Base-by-base conservation (phyloP, 306 rosid genomes). In the Urtica urens region DNA sequence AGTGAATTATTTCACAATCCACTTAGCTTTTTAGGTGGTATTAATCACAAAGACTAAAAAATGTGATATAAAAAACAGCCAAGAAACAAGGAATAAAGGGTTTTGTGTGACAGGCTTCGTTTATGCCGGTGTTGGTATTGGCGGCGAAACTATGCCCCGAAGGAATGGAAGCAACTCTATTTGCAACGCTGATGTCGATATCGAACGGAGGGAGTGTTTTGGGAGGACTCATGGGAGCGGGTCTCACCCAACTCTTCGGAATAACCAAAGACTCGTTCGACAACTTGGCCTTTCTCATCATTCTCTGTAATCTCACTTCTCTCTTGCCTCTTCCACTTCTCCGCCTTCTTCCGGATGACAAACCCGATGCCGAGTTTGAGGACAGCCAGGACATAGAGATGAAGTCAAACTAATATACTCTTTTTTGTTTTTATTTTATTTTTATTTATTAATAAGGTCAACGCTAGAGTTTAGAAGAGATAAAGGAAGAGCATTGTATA, bases 141-240 rank as follows among this genome's bases (percentile, higher is more conserved):
- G 93, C 97, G 17, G 97, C 97, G 54, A 90, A 64, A 59, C 62
- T 90, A 45, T 90, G 99, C 67, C 99, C 95, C 0, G 99, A 90
- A 77, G 99, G 99, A 51, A 78, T 90, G 83, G 95, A 90, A 60
- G 99, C 99, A 42, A 90, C 95, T 12, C 94, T 85, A 46, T 90
- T 90, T n/a, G 99, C 99, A 56, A 90, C 99, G 65, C 94, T 90
- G 14, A 90, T 90, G 99, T 90, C 99, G 17, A 61, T 90, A 57
- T 79, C 86, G 12, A 90, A 90, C 18, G 99, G 87, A 27, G 99
- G 95, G 47, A 81, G 92, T 25, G 92, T 90, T 61, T 59, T 90
- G 58, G 99, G 99, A 65, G 99, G 95, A 19, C 68, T 85, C 65
- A 62, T 90, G 23, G 99, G 99, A 33, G 99, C 99, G 38, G 94